Conservation (phyloP, 2,329 filamentous ascomycete genomes). For the Elsinoe fawcettii region DNA sequence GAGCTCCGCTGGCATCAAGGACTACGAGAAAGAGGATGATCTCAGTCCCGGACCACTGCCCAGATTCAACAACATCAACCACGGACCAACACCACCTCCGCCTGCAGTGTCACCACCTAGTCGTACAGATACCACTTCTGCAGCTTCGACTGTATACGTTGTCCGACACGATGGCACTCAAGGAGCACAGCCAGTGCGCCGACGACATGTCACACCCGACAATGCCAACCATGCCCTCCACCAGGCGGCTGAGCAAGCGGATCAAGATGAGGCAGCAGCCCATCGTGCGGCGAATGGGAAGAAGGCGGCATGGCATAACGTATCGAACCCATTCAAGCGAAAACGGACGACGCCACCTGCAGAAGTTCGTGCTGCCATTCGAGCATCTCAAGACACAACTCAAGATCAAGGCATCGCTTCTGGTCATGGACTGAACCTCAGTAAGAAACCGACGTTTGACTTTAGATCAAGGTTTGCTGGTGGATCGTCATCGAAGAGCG, state of each 20-base stretch:
- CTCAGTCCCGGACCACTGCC: slow-evolving; percentile 10
- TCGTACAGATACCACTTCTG: slow-evolving; percentile 53
- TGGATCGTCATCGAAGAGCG: slow-evolving; percentile 1
- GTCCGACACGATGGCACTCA: slow-evolving; percentile 52
- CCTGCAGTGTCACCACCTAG: slow-evolving; percentile 49
- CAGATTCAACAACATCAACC: background rate
- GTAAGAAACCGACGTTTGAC: background rate
- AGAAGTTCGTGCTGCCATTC: slow-evolving; percentile 48
- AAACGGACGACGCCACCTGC: slow-evolving; percentile 51
- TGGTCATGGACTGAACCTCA: background rate
- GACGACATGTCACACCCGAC: slow-evolving; percentile 19
- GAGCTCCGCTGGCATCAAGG: background rate
- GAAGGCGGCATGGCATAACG: slow-evolving; percentile 39
- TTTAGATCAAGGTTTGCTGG: slow-evolving; percentile 3
- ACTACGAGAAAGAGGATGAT: slow-evolving; percentile 17
- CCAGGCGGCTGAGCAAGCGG: slow-evolving; percentile 23
- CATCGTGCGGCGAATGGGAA: slow-evolving; percentile 24
- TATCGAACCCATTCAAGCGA: slow-evolving; percentile 52
- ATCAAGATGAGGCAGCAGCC: slow-evolving; percentile 21
- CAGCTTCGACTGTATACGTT: slow-evolving; percentile 56
- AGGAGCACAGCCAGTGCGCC: slow-evolving; percentile 35
- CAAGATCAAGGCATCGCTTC: slow-evolving; percentile 13
- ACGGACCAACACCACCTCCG: background rate
- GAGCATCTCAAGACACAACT: slow-evolving; percentile 17
- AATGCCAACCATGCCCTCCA: slow-evolving; percentile 5